Conservation (phyloP, 192 early-diverging fungal genomes). For the Mortierella alpina region DNA sequence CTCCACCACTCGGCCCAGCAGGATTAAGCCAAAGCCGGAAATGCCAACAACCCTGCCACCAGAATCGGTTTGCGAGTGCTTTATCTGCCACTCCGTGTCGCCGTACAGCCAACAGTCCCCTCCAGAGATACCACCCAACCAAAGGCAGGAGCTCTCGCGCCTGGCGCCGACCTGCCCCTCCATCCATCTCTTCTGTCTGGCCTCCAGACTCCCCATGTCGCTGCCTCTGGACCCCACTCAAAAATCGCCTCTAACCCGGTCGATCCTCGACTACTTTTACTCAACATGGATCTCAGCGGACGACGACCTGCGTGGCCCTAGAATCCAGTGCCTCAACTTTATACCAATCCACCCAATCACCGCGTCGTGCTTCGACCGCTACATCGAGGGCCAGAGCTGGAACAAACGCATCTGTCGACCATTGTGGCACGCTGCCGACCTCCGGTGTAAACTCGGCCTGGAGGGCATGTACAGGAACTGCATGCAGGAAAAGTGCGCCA, state of each 20-base stretch:
- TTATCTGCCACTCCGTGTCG: slow-evolving; percentile 41
- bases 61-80: slow-evolving; percentile 48
- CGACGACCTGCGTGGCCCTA: slow-evolving; percentile 15
- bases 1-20: slow-evolving; percentile 4
- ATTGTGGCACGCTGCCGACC: slow-evolving; percentile 49
- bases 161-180: slow-evolving; percentile 45
- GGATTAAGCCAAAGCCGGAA: slow-evolving; percentile 43
- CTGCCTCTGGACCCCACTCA: slow-evolving; percentile 37
- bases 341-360: slow-evolving; percentile 53
- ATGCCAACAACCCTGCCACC: slow-evolving; percentile 47
- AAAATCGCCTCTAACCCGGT: slow-evolving; percentile 44
- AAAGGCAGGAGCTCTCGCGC: slow-evolving; percentile 37
- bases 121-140: slow-evolving; percentile 33
- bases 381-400: slow-evolving; percentile 43
- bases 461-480: slow-evolving; percentile 54
- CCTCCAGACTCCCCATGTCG: slow-evolving; percentile 46
- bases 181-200: slow-evolving; percentile 46
- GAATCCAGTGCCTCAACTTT: slow-evolving; percentile 50
- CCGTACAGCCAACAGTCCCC: slow-evolving; percentile 41
- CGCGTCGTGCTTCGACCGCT: slow-evolving; percentile 43
- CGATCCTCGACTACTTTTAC: slow-evolving; percentile 49
- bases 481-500: slow-evolving; percentile 52
- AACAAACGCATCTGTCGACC: slow-evolving; percentile 47
- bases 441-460: slow-evolving; percentile 43
- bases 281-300: slow-evolving; percentile 43